Evolutionary conservation across 129 eudicot genomes (phyloP), one percentile per base, ranked within the genome.

Genomic region (Tagetes patula): DNA sequence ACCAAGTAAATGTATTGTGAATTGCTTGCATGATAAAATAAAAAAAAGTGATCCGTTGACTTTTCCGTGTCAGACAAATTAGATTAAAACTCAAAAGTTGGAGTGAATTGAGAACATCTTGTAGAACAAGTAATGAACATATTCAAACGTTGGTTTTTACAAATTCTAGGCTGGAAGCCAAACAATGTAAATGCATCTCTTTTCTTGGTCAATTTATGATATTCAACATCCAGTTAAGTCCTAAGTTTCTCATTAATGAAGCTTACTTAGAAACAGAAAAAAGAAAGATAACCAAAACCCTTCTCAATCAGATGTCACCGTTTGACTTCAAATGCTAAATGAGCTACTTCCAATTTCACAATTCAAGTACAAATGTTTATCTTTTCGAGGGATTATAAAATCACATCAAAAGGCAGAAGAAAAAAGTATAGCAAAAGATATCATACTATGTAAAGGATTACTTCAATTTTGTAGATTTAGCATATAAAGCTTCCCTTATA

Each of bases 401-500:
- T 10, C 2, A 27, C 32, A 27, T 27, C 65, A 33, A 33, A 60
- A 34, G 8, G 40, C 10, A 32, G 5, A 59, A 59, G 36, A 32
- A 14, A 59, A 37, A 59, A 59, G 12, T 59, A 59, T 5, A 61
- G 66, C 43, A 61, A 34, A 34, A 61, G 9, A 58, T 38, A 58
- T 58, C 39, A 33, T 75, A 34, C 37, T 13, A 67, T 5, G 60
- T 42, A 9, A 71, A 71, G 40, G 20, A 53, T 33, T 41, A 45
- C 14, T 36, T 54, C 2, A 32, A 31, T 8, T 7, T 32, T 67
- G 39, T 49, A 1, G 41, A 58, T 67, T 20, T 56, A 4, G 31
- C 43, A 56, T 43, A 36, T 48, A 77, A 77, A 49, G 27, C 49
- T 69, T 48, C 37, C 37, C 64, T 6, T 59, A 6, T 5, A 58